Base-by-base conservation (phyloP, 306 rosid species). In the Quercus rubra region DNA sequence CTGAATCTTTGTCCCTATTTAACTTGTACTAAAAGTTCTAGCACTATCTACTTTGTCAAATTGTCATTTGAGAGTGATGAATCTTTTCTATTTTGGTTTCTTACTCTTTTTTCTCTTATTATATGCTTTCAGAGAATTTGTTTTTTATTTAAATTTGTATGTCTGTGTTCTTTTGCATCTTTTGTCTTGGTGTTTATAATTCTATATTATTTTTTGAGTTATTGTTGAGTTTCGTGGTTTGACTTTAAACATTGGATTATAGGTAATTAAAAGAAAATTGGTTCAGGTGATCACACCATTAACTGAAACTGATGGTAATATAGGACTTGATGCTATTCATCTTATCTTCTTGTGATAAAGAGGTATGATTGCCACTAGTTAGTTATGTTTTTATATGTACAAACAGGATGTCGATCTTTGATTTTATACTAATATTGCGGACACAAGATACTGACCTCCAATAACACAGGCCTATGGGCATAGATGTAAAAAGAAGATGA, bases 301-400 rank as follows among this genome's bases (percentile, higher is more conserved):
- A 83, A 93, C 99, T 30, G 64, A 81, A 71, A 90, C 81, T 75
- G 93, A 95, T 55, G 90, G 85, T 75, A 87, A 86, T 79, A 85
- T 90, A 80, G 94, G 98, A 33, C 96, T 97, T 75, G 97, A 93
- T 77, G 91, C 97, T 74, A 86, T 80, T 85, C 96, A 89, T 86
- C 92, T 93, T 94, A 89, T 86, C 92, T 95, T 74, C 98, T 95
- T 41, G 89, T 90, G 68, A 86, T 95, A 79, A 93, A 91, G 97
- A 90, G 99, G 99, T 95, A 78, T 33, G 82, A 81, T 63, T 66
- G 23, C 55, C 58, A 43, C 72, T 43, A 55, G 46, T 63, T 58
- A 19, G 58, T 80, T 35, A 10, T 68, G 20, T 52, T 46, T 13
- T 10, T 57, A 5, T 38, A 3, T 27, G 19, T 56, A 84, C 79